These are phyloP conservation scores for Aspergillus awamori DNA, from an alignment of 2,329 filamentous ascomycete species.

Conservation along the genomic window DNA sequence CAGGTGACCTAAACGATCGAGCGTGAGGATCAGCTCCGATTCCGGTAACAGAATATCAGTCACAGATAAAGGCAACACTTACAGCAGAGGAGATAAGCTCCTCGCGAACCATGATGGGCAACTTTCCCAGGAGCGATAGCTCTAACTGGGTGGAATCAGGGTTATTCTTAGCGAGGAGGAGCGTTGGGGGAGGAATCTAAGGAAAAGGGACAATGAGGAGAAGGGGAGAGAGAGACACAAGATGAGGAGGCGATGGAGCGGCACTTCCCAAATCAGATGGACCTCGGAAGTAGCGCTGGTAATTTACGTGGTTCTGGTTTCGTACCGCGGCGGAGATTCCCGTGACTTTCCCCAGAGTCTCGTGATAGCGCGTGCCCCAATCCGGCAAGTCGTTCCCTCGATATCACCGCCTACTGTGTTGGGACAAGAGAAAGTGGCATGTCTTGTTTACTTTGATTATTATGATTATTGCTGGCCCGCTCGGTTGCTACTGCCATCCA, in stretches of 20 bases:
- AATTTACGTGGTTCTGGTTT: slow-evolving; percentile 1
- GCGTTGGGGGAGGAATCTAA: slow-evolving; percentile 19
- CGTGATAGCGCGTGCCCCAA: slow-evolving; percentile 23
- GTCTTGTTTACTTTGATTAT: slow-evolving; percentile 41
- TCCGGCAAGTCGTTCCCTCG: slow-evolving; percentile 22
- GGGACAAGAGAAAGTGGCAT: slow-evolving; percentile 22
- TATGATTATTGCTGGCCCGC: slow-evolving; percentile 19
- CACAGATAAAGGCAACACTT: slow-evolving; percentile 40
- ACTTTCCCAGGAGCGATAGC: slow-evolving; percentile 14
- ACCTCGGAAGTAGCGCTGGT: slow-evolving; percentile 40
- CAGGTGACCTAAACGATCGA: slow-evolving; percentile 51
- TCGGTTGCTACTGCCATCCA: slow-evolving; percentile 9
- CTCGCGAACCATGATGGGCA: slow-evolving; percentile 81
- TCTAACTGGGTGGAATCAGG: slow-evolving; percentile 2
- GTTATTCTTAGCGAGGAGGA: not conserved
- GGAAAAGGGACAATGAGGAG: slow-evolving; percentile 7
- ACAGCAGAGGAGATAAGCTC: slow-evolving; percentile 85
- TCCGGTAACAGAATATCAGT: slow-evolving; percentile 31
- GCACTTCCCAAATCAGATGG: slow-evolving; percentile 35
- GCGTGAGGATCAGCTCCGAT: slow-evolving; percentile 28
- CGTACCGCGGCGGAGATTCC: slow-evolving; percentile 24
- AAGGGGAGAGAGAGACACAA: slow-evolving; percentile 17
- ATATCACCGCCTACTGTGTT: slow-evolving; percentile 35
- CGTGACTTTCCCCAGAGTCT: slow-evolving; percentile 34
- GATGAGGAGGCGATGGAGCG: slow-evolving; percentile 12